Base-by-base conservation (phyloP, 2,329 filamentous ascomycete genomes). In the Pseudogymnoascus sp. region DNA sequence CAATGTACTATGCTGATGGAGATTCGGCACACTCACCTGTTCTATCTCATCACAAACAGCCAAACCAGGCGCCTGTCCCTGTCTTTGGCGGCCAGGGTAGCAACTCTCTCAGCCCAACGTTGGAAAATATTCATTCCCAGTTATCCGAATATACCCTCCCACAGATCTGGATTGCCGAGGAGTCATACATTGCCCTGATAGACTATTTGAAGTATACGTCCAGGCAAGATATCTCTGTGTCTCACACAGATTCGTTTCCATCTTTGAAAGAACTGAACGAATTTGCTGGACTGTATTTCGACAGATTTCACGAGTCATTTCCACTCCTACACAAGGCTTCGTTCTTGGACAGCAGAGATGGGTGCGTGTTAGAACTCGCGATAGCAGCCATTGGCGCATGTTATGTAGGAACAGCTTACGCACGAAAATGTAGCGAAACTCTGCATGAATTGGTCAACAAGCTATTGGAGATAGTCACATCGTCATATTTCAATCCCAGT, bases 311-410 rank as follows among this genome's bases (percentile, higher is more conserved):
- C 35, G 18, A 28, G 18, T 15, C 18, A 18, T 62, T 62, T 12
- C 61, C 61, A 2, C 58, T 62, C 30, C 57, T 62, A 15, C 61
- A 62, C 25, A 62, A 62, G 15, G 25, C 33, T 12, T 39, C 61
- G 1, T 62, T 60, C 41, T 18, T 62, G 22, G 33, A 39, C 57
- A 30, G 28, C 20, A 36, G 37, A 30, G 61, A 60, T 28, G 58
- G 30, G 2, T 43, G 41, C 25, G 50, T 41, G 15, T 14, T 60
- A n/a, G 58, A 60, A 14, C 37, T 60, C 28, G 20, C 58, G 22
- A 60, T 60, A 1, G 33, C 58, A 33, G 58, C 58, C 25, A 60
- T 60, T 5, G 58, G 58, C 25, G 58, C 58, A 6, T 60, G 58
- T 12, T 60, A 60, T 47, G 58, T 36, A 14, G 36, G 58, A 35